Evolutionary conservation across 495 filamentous ascomycete species (phyloP).

Genomic region (Penicillium coprophilum): DNA sequence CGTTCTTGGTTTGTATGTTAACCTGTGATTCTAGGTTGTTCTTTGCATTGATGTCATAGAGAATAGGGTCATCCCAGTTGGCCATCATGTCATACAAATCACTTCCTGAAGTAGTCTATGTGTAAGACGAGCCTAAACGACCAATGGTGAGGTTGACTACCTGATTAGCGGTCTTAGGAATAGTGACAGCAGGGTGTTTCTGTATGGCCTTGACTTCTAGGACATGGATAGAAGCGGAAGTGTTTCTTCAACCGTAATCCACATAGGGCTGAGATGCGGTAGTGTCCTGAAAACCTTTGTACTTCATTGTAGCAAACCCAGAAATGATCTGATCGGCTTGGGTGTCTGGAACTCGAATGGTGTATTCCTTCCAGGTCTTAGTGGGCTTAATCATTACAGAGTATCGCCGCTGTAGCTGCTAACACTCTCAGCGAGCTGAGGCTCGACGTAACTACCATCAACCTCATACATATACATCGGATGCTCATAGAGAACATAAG

Average conservation of each 20-base stretch:
- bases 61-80: slow-evolving; percentile 36
- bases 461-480: slow-evolving; percentile 44
- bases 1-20: slow-evolving; percentile 47
- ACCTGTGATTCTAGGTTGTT: slow-evolving; percentile 28
- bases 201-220: slow-evolving; percentile 33
- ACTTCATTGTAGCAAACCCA: slow-evolving; percentile 35
- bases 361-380: slow-evolving; percentile 35
- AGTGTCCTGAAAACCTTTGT: slow-evolving; percentile 26
- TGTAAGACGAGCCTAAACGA: slow-evolving; percentile 36
- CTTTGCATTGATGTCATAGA: slow-evolving; percentile 38
- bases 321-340: slow-evolving; percentile 39
- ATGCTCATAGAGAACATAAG: slow-evolving; percentile 43
- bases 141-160: slow-evolving; percentile 41
- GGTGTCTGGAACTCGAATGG: slow-evolving; percentile 35
- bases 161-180: slow-evolving; percentile 36
- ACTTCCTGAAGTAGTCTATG: slow-evolving; percentile 41
- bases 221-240: slow-evolving; percentile 31
- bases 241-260: slow-evolving; percentile 39
- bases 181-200: slow-evolving; percentile 36
- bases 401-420: slow-evolving; percentile 38
- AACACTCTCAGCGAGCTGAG: slow-evolving; percentile 30
- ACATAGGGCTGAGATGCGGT: slow-evolving; percentile 35
- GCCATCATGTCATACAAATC: slow-evolving; percentile 28
- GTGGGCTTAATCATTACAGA: slow-evolving; percentile 41
- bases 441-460: slow-evolving; percentile 42